Evolutionary conservation across 331 rosid genomes (phyloP), one percentile per base, ranked within the genome.

Genomic region (Dryas integrifolia): DNA sequence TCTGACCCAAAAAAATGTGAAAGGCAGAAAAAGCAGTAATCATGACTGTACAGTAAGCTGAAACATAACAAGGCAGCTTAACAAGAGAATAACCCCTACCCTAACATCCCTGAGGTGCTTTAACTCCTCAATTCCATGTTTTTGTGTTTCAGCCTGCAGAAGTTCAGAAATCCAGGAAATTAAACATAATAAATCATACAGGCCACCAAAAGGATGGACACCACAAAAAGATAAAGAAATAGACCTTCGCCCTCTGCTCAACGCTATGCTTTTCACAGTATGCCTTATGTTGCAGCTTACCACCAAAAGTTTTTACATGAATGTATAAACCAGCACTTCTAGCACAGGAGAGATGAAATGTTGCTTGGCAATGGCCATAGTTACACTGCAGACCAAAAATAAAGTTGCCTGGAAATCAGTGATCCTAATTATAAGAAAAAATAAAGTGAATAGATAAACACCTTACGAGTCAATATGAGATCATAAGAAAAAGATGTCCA

Each of bases 211-310:
- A 65, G 18, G 18, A 8, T 16, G 41, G 15, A 74, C 10, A 41
- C 58, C 55, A 68, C 10, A 40, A 72, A 39, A 46, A 13, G 43
- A 39, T 26, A 40, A 72, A 59, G 46, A 58, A 43, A 71, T 18
- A 74, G 69, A 93, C 99, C 99, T 95, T 95, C 21, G 96, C 83
- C 84, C 84, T 92, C 79, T 92, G 99, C 81, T 92, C 99, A 51
- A 82, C 73, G 70, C 99, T 88, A 76, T 95, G 99, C 76, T 84
- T 90, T 82, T 95, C 98, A 72, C 99, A 95, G 77, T 92, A 95
- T 72, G 97, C 97, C 81, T 85, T 95, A 84, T 90, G 99, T 79
- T 90, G 99, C 76, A 73, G 77, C 87, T 87, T 95, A 79, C 96
- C 96, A 73, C 91, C 80, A 15, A 78, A 72, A 84, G 74, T 74